Conservation (phyloP, 345 rosid genomes). For the Boechera retrofracta region DNA sequence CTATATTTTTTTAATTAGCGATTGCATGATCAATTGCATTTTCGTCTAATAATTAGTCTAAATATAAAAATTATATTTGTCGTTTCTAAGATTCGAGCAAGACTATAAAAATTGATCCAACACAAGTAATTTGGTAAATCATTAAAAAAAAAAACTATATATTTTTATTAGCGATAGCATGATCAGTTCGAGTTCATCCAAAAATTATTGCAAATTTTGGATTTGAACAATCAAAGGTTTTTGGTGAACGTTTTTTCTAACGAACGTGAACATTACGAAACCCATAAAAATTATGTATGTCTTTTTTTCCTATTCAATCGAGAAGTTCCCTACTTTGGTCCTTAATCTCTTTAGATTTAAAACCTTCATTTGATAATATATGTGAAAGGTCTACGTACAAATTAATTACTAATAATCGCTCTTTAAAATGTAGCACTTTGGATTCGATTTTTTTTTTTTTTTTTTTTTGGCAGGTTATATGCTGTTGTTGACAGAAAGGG, state of each 20-base stretch:
- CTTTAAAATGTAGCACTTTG: slow-evolving; percentile 17
- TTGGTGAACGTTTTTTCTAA: background rate
- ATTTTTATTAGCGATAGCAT: too few species aligned
- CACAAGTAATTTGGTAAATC: too few species aligned
- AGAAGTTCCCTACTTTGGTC: slow-evolving; percentile 2
- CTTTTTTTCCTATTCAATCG: background rate
- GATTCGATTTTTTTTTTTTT: background rate
- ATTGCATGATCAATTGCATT: background rate
- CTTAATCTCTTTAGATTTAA: background rate
- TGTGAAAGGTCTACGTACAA: background rate
- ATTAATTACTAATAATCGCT: background rate
- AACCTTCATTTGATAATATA: background rate
- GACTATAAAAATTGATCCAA: background rate
- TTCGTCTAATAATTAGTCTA: background rate
- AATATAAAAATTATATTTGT: background rate
- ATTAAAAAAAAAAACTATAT: too few species aligned
- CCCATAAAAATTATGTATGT: background rate
- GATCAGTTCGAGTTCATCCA: background rate
- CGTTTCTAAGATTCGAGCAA: background rate
- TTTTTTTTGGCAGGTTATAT: background rate
- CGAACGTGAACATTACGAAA: background rate
- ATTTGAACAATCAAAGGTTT: background rate
- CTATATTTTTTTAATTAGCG: too few species aligned
- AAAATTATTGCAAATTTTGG: background rate
- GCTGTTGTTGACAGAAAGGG: slow-evolving; percentile 5